Base-by-base conservation (phyloP, 169 alveolate species). In the Eimeria necatrix region DNA sequence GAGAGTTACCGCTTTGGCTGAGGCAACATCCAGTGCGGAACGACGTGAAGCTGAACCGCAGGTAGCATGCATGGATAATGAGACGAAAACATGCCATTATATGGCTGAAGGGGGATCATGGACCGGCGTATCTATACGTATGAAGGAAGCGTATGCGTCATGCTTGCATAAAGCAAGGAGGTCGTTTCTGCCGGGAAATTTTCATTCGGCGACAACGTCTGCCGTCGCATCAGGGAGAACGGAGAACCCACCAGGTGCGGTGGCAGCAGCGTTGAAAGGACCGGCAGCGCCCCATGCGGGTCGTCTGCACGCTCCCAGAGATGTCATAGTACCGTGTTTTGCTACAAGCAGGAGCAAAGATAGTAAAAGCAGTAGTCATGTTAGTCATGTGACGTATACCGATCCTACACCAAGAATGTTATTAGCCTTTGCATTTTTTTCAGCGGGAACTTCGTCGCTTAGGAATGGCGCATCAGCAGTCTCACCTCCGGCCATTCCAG, bases 61-160 rank as follows among this genome's bases (percentile, higher is more conserved):
- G 14, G 26, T 80, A 3, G 24, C 51, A 46, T 48, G 20, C 8
- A 46, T n/a, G 41, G 4, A 59, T 53, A 24, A 53, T 74, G 56
- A 59, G 91, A 32, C 22, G 84, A 24, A 41, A 16, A 26, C 9
- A n/a, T 12, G 24, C 22, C 91, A 20, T 26, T 68, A 24, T 32
- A 84, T 84, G 91, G 91, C 80, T 53, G 32, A 22, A 1, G 91
- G 91, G 76, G 32, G 76, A 8, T 26, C 49, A 51, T 10, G 48
- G 41, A 56, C 56, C 12, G 91, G 91, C 12, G 48, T 84, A 32
- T 84, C 91, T 59, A 78, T 10, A 14, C 91, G 91, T 2, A 84
- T 84, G 91, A 74, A 84, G 0, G 78, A 84, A 26, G 78, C 64
- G 18, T 84, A 84, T 78, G 91, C 91, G 61, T 3, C 78, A 3